These are phyloP conservation scores for Urostyla sp. DNA, from an alignment of 73 alveolate genomes.

Conservation along the genomic window DNA sequence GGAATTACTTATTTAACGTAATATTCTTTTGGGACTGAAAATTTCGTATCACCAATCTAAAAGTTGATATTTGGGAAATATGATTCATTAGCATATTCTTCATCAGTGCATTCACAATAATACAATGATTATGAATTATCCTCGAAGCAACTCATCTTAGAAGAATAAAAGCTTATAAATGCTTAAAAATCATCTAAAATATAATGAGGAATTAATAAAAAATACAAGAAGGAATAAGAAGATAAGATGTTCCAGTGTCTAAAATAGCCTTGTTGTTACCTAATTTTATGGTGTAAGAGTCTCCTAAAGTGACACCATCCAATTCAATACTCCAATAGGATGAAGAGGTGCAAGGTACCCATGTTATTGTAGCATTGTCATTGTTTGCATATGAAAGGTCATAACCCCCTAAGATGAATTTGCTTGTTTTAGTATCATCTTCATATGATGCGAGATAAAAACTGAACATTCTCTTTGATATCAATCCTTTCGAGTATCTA, in stretches of 20 bases:
- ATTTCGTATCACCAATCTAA: conserved; percentile 2
- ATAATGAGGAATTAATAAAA: background rate
- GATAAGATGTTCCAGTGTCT: conserved; percentile 35
- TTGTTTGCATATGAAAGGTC: background rate
- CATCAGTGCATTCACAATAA: conserved; percentile 6
- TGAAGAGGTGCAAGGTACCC: background rate
- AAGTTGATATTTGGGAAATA: conserved; percentile 14
- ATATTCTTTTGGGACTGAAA: background rate
- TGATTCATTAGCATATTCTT: background rate
- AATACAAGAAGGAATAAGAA: conserved; percentile 11
- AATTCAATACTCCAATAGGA: background rate
- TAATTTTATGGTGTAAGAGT: background rate
- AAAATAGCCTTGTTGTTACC: background rate
- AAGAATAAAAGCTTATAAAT: background rate
- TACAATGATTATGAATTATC: conserved; percentile 1
- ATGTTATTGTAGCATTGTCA: conserved; percentile 1
- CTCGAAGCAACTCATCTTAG: background rate
- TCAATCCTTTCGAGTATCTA: too few species aligned
- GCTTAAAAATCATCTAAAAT: background rate
- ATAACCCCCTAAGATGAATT: background rate
- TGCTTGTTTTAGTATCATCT: background rate
- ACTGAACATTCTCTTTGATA: conserved; percentile 6
- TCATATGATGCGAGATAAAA: background rate
- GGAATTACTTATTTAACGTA: conserved; percentile 20
- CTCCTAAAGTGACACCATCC: background rate